Conservation (phyloP, 1,139 yeast genomes). For the Pichia sp. region DNA sequence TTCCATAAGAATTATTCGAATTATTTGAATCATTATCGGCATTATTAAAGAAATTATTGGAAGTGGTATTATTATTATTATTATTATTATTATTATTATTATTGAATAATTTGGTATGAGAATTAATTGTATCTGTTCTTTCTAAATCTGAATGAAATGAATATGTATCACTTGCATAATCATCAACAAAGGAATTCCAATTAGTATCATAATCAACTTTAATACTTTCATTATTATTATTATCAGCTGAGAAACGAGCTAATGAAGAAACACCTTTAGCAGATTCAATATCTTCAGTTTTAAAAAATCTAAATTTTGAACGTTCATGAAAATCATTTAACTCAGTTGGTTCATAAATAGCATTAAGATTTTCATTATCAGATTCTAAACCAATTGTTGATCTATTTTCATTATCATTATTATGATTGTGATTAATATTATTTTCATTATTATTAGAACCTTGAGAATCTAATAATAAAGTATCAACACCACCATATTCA, state of each 20-base stretch:
- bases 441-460: not conserved
- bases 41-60: not conserved
- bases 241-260: conserved; percentile 39
- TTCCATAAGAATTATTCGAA: conserved; percentile 13
- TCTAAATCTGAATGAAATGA: not conserved
- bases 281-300: conserved; percentile 70
- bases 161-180: conserved; percentile 19
- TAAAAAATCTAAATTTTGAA: conserved; percentile 66
- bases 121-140: not conserved
- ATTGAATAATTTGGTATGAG: conserved; percentile 3
- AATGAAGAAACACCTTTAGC: conserved; percentile 86
- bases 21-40: not conserved
- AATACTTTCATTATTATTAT: conserved; percentile 34
- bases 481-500: not conserved
- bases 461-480: conserved; percentile 1
- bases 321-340: conserved; percentile 30
- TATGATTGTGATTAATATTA: no score
- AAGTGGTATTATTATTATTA: no score
- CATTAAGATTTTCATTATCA: conserved; percentile 1
- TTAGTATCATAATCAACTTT: conserved; percentile 60
- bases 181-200: conserved; percentile 58
- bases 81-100: not conserved
- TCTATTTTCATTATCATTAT: not conserved
- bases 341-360: conserved; percentile 17
- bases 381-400: no score